Conservation (phyloP, 2,329 filamentous ascomycete genomes). For the Aspergillus chevalieri region DNA sequence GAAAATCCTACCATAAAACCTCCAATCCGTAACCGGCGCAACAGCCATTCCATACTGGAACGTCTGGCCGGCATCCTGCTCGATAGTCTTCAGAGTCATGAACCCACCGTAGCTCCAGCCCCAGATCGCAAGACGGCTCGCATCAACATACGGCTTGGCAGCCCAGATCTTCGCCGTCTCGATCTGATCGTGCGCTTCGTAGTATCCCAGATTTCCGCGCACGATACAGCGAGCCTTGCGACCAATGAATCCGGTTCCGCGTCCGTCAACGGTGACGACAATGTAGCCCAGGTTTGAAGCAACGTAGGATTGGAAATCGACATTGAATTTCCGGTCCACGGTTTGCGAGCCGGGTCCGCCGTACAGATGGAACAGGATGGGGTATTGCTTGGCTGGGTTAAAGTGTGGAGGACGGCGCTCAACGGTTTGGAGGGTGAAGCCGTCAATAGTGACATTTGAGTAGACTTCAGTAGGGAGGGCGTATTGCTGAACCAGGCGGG, state of each 20-base stretch:
- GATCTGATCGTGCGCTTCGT: conserved; percentile 87
- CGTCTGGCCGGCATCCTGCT: conserved; percentile 79
- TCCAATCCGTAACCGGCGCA: conserved; percentile 97
- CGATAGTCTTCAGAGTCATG: conserved; percentile 88
- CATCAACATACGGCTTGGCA: conserved; percentile 74
- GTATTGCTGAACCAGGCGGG: conserved; percentile 63
- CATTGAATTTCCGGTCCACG: conserved; percentile 70
- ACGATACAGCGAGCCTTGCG: conserved; percentile 76
- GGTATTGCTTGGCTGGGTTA: conserved; percentile 74
- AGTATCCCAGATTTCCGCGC: conserved; percentile 75
- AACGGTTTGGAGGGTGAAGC: conserved; percentile 64
- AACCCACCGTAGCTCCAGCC: conserved; percentile 98
- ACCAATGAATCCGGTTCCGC: conserved; percentile 86
- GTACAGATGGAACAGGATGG: conserved; percentile 91
- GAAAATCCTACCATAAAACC: conserved; percentile 63
- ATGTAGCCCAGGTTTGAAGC: conserved; percentile 83
- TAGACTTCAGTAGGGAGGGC: conserved; percentile 80
- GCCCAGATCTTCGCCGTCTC: conserved; percentile 81
- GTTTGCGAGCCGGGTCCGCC: conserved; percentile 89
- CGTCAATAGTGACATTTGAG: conserved; percentile 77
- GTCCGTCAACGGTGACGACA: conserved; percentile 88
- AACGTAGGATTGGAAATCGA: conserved; percentile 88
- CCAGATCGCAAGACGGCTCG: conserved; percentile 82
- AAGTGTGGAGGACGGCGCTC: conserved; percentile 90
- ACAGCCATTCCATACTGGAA: conserved; percentile 98